Conservation (phyloP, 306 rosid species). For the Casuarina glauca region DNA sequence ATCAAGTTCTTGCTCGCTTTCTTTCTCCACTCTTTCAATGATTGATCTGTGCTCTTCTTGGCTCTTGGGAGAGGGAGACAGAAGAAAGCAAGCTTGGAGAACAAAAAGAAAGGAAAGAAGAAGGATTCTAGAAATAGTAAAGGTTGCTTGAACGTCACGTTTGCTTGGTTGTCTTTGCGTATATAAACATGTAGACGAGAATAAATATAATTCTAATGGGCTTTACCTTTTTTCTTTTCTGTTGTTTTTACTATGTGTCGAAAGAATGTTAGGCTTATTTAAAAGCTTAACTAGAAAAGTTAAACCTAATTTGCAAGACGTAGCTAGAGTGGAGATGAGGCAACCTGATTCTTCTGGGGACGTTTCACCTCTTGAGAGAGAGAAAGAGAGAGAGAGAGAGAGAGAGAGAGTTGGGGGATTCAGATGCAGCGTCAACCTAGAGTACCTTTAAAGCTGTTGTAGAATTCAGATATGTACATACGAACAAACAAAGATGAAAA, state of each 20-base stretch:
- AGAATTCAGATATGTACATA: conserved; percentile 37
- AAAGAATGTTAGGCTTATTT: neutral
- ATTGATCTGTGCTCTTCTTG: conserved; percentile 16
- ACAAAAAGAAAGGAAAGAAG: conserved; percentile 20
- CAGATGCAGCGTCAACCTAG: conserved; percentile 73
- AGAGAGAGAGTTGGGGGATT: conserved; percentile 35
- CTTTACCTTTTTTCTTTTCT: neutral
- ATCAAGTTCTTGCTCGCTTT: conserved; percentile 29
- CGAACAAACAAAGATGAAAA: conserved; percentile 24
- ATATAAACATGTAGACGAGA: conserved; percentile 35
- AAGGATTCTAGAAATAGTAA: conserved; percentile 38
- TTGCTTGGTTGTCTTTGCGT: conserved; percentile 49
- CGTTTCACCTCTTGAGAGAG: conserved; percentile 65
- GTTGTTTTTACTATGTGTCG: neutral
- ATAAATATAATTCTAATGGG: conserved; percentile 19
- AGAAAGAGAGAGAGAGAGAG: conserved; percentile 10
- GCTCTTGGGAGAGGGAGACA: conserved; percentile 15
- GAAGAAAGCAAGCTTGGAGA: conserved; percentile 14
- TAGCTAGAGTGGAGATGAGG: conserved; percentile 76
- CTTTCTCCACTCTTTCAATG: conserved; percentile 14
- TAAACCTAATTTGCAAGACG: conserved; percentile 5
- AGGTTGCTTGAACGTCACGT: conserved; percentile 65
- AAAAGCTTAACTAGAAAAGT: conserved; percentile 6
- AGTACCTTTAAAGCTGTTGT: conserved; percentile 61
- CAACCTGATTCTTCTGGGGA: conserved; percentile 55